phyloP scores from a whole-genome alignment of 441 rosid species.

The Mallotus repandus region DNA sequence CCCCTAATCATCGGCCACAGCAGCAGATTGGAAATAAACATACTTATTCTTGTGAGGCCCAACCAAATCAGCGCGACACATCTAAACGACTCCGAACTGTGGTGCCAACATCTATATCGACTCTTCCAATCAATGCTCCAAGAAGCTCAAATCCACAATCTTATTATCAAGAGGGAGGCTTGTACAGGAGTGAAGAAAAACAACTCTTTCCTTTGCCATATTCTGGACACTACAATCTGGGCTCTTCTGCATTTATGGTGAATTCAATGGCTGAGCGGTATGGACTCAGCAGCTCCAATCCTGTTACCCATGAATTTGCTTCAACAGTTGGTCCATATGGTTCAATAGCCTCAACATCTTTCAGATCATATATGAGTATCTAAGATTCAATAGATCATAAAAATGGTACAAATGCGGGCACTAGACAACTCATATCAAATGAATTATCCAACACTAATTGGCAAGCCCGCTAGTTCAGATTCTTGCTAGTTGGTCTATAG shows the following conservation, averaged over 20 bases:
- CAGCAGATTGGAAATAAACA: constrained; percentile 11
- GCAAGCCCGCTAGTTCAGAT: not conserved
- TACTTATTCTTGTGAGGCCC: not conserved
- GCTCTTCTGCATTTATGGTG: not conserved
- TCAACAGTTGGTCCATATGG: not conserved
- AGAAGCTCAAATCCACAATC: not conserved
- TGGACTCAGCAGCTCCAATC: not conserved
- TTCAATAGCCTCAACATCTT: not conserved
- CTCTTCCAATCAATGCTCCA: not conserved
- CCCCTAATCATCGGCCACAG: not conserved
- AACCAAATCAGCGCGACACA: not conserved
- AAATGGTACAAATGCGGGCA: not conserved
- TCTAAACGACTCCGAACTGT: not conserved
- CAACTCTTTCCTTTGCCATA: not conserved
- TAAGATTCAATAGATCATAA: not conserved
- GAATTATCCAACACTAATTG: not conserved
- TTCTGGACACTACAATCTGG: not conserved
- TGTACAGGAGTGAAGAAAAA: not conserved
- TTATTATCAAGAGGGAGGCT: not conserved
- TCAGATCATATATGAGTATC: not conserved
- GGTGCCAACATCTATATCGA: not conserved
- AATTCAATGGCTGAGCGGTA: not conserved
- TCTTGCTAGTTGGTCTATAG: not conserved
- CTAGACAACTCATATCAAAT: too few relatives aligned
- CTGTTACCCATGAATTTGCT: not conserved